Conservation (phyloP, 2,329 filamentous ascomycete genomes). For the Colletotrichum trifolii region DNA sequence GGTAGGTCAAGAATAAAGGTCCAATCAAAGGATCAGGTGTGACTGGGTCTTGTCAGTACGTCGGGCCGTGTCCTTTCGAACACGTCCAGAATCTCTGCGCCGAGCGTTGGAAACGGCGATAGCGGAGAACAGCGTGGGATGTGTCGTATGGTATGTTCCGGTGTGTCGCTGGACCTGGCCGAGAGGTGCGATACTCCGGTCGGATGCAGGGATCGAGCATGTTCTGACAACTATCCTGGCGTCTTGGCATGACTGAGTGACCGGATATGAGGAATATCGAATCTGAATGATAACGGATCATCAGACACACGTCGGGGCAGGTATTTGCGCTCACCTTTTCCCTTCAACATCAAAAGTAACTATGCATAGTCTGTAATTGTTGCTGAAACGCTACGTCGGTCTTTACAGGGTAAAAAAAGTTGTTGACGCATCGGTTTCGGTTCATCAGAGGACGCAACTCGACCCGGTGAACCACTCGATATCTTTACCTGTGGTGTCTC, state of each 20-base stretch:
- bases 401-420: too few species aligned
- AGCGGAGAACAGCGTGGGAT: background rate
- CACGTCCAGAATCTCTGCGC: background rate
- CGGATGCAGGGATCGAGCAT: background rate
- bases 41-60: background rate
- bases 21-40: conserved; percentile 4
- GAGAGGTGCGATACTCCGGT: background rate
- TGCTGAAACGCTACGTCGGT: too few species aligned
- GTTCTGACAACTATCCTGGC: background rate
- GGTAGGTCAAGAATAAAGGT: background rate
- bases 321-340: too few species aligned
- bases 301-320: too few species aligned
- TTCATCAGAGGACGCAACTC: too few species aligned
- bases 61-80: conserved; percentile 1
- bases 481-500: too few species aligned
- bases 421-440: too few species aligned
- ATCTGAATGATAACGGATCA: too few species aligned
- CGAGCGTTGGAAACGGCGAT: background rate
- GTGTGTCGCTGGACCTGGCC: background rate
- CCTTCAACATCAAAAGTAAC: too few species aligned
- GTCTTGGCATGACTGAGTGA: background rate
- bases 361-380: too few species aligned
- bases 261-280: background rate
- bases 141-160: background rate
- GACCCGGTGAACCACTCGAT: too few species aligned